Percentiles rank a stretch among this genome's conserved stretches.
These are phyloP conservation scores for Steccherinum ochraceum DNA, from an alignment of 768 basidiomycete genomes.

Conservation along the genomic window DNA sequence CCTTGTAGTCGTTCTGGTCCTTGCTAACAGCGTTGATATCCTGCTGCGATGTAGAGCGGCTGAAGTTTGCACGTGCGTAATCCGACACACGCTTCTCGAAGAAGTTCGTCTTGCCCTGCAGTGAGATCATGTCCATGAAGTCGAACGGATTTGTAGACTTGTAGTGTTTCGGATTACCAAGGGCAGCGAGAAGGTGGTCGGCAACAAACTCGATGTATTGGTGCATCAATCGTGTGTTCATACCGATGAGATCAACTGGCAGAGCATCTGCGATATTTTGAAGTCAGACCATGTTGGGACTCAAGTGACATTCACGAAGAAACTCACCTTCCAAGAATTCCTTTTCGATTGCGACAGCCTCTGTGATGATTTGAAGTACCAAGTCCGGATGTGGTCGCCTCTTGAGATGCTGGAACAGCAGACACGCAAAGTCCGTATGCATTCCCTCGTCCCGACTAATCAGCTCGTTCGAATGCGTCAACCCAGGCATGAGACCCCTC, in stretches of 20 bases:
- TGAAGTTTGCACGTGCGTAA: constrained; percentile 64
- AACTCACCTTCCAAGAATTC: constrained; percentile 70
- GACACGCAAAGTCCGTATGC: constrained; percentile 94
- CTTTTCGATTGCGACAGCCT: constrained; percentile 84
- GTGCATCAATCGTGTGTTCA: constrained; percentile 86
- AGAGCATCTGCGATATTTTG: constrained; percentile 55
- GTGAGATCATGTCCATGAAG: constrained; percentile 93
- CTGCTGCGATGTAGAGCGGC: constrained; percentile 12
- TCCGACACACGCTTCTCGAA: constrained; percentile 94
- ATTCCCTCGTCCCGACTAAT: constrained; percentile 95
- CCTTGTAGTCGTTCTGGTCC: constrained; percentile 11
- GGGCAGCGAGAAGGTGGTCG: constrained; percentile 76
- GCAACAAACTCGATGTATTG: constrained; percentile 92
- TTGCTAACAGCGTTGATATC: constrained; percentile 3
- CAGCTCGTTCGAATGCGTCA: constrained; percentile 95
- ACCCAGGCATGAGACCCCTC: constrained; percentile 93
- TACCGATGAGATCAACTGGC: constrained; percentile 82
- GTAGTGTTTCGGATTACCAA: constrained; percentile 81
- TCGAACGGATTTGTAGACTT: constrained; percentile 78
- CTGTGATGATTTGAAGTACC: constrained; percentile 62
- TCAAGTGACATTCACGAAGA: neutral
- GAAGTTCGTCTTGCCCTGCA: constrained; percentile 96
- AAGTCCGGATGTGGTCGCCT: constrained; percentile 78
- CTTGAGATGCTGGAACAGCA: constrained; percentile 78
- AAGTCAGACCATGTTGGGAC: neutral